A percentile compares a stretch with the other conserved stretches of the same genome.
phyloP scores from a whole-genome alignment of 1,139 yeast species.

The Blastobotrys apis region DNA sequence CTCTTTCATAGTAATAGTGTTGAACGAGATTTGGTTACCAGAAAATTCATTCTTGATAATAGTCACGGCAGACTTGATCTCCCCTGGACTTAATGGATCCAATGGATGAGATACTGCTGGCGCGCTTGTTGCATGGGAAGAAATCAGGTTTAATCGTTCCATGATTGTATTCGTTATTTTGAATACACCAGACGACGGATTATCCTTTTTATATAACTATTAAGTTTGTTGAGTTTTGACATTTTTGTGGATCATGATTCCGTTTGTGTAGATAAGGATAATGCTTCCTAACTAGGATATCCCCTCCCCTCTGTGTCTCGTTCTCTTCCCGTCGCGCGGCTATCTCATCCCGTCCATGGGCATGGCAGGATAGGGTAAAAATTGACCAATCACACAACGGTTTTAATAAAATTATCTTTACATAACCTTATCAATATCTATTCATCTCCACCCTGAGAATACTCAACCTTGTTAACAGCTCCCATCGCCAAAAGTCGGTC shows the following conservation, averaged over 20 bases:
- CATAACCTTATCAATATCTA: conserved; percentile 2
- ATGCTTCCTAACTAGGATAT: too few relatives aligned
- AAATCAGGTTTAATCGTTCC: conserved; percentile 10
- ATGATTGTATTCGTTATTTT: conserved; percentile 1
- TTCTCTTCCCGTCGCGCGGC: too few relatives aligned
- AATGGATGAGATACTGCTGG: conserved; percentile 11
- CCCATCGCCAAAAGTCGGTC: conserved; percentile 16
- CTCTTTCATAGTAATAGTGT: conserved; percentile 66
- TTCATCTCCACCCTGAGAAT: conserved; percentile 15
- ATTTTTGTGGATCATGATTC: too few relatives aligned
- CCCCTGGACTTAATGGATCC: conserved; percentile 14
- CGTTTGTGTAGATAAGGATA: too few relatives aligned
- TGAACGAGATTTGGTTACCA: conserved; percentile 39
- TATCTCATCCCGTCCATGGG: too few relatives aligned
- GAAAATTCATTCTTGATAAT: conserved; percentile 10
- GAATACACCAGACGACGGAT: too few relatives aligned
- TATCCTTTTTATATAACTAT: too few relatives aligned
- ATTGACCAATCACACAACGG: too few relatives aligned
- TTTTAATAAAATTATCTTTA: too few relatives aligned
- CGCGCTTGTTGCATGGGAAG: conserved; percentile 13
- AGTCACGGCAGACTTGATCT: conserved; percentile 6
- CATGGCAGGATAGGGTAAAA: too few relatives aligned
- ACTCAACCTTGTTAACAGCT: conserved; percentile 14
- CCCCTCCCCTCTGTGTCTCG: too few relatives aligned
- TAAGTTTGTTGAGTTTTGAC: too few relatives aligned